Evolutionary conservation across 768 basidiomycete genomes (phyloP), one percentile per base, ranked within the genome.

Genomic region (Suillus luteus): DNA sequence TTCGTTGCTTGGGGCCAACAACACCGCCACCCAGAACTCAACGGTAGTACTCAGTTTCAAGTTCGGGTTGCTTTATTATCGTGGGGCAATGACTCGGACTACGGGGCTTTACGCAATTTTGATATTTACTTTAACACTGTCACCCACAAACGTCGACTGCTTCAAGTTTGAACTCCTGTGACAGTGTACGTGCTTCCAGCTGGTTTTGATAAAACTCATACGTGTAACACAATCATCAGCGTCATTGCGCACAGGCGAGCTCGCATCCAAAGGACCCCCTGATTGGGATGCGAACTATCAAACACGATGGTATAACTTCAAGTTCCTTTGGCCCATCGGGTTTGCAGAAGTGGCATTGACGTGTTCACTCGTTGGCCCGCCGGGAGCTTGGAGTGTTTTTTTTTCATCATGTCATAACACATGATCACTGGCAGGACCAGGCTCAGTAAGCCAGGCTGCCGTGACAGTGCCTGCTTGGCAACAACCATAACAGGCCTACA

Each of bases 1-100:
- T 40, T 58, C 55, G 55, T 58, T 58, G 55, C 24, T 58, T 31
- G 31, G 31, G 38, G 55, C 15, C 6, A 41, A 41, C 40, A 27
- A 58, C 57, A 58, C 57, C 2, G 57, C 57, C 57, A 58, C 48
- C 7, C 6, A 24, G 48, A 7, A 41, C n/a, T 46, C 43, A 44
- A 9, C 31, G 31, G 33, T 35, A 35, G 33, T 35, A 35, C 22
- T 33, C 33, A 35, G 54, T 57, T 55, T 51, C 31, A 31, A 31
- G 31, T 35, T 35, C 17, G 33, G 52, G 31, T 33, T n/a, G 17
- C 15, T 51, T 31, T 51, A 51, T 51, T 51, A 14, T 17, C 49
- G 49, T 51, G 49, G 49, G 49, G 49, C 52, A 33, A 33, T 54
- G 52, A 17, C 17, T 33, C 10, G 31, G 27, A 17, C 27, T 51